These are phyloP conservation scores for Zostera marina DNA, from an alignment of 116 monocot species.

Conservation along the genomic window DNA sequence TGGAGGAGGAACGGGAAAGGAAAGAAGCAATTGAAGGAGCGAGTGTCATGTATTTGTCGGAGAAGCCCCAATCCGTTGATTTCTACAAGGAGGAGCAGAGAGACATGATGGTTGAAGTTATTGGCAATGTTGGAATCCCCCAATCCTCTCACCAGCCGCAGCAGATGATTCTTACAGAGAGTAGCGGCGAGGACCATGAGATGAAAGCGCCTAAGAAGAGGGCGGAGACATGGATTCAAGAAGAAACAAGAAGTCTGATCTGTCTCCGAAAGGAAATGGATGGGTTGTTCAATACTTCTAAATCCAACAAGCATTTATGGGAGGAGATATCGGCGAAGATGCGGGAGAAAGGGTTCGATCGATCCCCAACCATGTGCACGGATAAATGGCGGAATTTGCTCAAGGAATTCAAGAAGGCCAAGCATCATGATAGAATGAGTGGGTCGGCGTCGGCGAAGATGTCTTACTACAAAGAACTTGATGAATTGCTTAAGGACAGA, in stretches of 20 bases:
- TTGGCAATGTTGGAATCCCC: conserved; percentile 8
- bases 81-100: conserved; percentile 48
- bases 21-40: neutral
- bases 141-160: conserved; percentile 13
- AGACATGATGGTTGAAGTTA: conserved; percentile 47
- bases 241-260: conserved; percentile 74
- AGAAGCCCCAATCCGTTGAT: conserved; percentile 40
- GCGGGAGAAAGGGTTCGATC: conserved; percentile 73
- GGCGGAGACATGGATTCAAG: conserved; percentile 96
- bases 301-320: neutral
- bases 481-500: conserved; percentile 76
- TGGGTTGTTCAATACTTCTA: conserved; percentile 12
- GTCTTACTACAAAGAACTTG: conserved; percentile 86
- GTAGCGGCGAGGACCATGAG: conserved; percentile 83
- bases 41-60: conserved; percentile 41
- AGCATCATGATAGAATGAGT: conserved; percentile 45
- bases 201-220: conserved; percentile 82
- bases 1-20: conserved; percentile 4
- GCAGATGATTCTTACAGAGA: conserved; percentile 50
- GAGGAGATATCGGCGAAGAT: conserved; percentile 27
- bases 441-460: conserved; percentile 51
- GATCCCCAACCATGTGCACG: conserved; percentile 92
- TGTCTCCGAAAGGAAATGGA: conserved; percentile 74
- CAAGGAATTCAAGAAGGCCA: conserved; percentile 96
- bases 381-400: conserved; percentile 95